Conservation (phyloP, 495 filamentous ascomycete species). For the Penicillium canariense region DNA sequence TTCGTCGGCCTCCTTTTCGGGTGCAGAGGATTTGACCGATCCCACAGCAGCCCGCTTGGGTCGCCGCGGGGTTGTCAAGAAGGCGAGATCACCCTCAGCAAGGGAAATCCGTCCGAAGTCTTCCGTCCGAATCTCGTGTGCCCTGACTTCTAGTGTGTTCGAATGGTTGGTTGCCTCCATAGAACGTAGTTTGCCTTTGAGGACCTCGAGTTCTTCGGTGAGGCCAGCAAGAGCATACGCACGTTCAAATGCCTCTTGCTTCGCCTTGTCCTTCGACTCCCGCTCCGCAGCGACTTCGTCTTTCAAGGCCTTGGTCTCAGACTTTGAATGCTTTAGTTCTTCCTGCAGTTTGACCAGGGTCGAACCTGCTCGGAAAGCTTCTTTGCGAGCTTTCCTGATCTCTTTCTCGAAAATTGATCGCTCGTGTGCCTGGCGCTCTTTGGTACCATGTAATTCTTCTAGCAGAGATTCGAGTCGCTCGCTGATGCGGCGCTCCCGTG, state of each 20-base stretch:
- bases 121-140: constrained; percentile 29
- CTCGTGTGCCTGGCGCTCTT: constrained; percentile 73
- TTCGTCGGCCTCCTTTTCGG: constrained; percentile 54
- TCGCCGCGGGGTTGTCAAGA: constrained; percentile 34
- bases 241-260: constrained; percentile 75
- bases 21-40: constrained; percentile 39
- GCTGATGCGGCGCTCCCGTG: constrained; percentile 68
- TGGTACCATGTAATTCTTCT: constrained; percentile 71
- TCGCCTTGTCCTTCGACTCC: constrained; percentile 50
- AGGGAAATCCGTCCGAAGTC: constrained; percentile 32
- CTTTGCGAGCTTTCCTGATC: constrained; percentile 74
- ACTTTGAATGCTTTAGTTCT: constrained; percentile 69
- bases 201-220: constrained; percentile 68
- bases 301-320: constrained; percentile 49
- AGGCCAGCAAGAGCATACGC: constrained; percentile 70
- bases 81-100: constrained; percentile 35
- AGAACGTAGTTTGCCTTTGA: constrained; percentile 59
- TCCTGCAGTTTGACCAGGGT: constrained; percentile 75
- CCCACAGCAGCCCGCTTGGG: constrained; percentile 62
- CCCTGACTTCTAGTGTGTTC: constrained; percentile 30
- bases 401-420: constrained; percentile 80
- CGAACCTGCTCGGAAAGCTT: constrained; percentile 80
- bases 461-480: constrained; percentile 76
- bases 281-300: constrained; percentile 53
- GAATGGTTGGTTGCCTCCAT: constrained; percentile 61